phyloP scores from a whole-genome alignment of 2,329 filamentous ascomycete species.

The Boeremia exigua region DNA sequence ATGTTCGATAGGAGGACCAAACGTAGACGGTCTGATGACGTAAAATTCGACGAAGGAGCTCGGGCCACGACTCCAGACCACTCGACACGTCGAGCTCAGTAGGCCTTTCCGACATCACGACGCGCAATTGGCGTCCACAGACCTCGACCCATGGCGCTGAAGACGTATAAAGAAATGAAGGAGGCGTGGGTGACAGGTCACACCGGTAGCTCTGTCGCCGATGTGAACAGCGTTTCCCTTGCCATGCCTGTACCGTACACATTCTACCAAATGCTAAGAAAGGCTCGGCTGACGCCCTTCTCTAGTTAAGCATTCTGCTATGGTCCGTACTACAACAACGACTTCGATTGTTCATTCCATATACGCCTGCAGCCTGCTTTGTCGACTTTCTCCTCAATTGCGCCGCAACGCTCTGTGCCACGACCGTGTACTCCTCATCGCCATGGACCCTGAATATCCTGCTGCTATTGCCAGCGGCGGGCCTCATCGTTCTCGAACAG shows the following conservation, averaged over 20 bases:
- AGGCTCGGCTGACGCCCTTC: slow-evolving; percentile 33
- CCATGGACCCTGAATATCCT: slow-evolving; percentile 77
- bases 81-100: slow-evolving; percentile 23
- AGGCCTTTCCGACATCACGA: slow-evolving; percentile 12
- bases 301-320: slow-evolving; percentile 77
- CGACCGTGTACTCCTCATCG: slow-evolving; percentile 79
- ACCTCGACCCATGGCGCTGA: slow-evolving; percentile 35
- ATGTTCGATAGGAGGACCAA: no score
- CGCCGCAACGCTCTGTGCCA: slow-evolving; percentile 79
- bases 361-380: slow-evolving; percentile 69
- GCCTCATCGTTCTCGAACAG: slow-evolving; percentile 61
- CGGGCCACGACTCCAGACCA: slow-evolving; percentile 23
- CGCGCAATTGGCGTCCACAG: slow-evolving; percentile 20
- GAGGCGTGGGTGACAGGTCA: slow-evolving; percentile 95
- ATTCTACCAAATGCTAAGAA: slow-evolving; percentile 19
- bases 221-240: slow-evolving; percentile 86
- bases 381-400: slow-evolving; percentile 91
- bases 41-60: slow-evolving; percentile 13
- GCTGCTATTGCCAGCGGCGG: slow-evolving; percentile 71
- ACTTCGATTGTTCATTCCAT: slow-evolving; percentile 81
- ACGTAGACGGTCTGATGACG: neutral
- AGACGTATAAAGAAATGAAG: slow-evolving; percentile 86
- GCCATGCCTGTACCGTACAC: slow-evolving; percentile 74
- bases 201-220: slow-evolving; percentile 78
- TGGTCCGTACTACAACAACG: slow-evolving; percentile 90